Conservation (phyloP, 176 grass and related monocot species). For the Otatea glauca region DNA sequence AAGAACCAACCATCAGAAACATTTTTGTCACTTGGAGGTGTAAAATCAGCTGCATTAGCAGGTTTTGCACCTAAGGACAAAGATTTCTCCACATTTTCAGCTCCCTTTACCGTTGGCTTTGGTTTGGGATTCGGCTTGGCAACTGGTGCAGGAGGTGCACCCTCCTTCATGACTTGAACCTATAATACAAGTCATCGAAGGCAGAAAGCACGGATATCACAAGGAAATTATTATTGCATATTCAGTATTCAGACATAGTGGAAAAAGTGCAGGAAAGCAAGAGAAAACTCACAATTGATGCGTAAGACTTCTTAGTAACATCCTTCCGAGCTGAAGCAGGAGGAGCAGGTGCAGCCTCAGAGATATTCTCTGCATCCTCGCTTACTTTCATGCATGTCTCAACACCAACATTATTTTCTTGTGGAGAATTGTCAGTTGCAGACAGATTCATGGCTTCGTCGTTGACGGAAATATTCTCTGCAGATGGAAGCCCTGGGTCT, state of each 20-base stretch:
- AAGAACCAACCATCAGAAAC: slow-evolving; percentile 52
- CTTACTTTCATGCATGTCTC: not conserved
- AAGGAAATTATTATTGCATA: not conserved
- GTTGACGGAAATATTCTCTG: not conserved
- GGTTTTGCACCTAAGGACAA: slow-evolving; percentile 36
- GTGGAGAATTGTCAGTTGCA: slow-evolving; percentile 10
- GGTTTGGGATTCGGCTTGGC: slow-evolving; percentile 49
- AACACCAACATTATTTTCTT: slow-evolving; percentile 1
- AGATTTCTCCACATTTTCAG: slow-evolving; percentile 61
- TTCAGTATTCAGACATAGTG: not conserved
- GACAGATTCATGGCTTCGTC: slow-evolving; percentile 13
- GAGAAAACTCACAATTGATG: slow-evolving; percentile 70
- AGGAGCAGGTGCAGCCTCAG: slow-evolving; percentile 34
- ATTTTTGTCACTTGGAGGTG: slow-evolving; percentile 42
- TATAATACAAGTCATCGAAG: slow-evolving; percentile 21
- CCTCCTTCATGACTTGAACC: slow-evolving; percentile 59
- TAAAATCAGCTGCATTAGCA: slow-evolving; percentile 30
- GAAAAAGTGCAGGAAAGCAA: slow-evolving; percentile 17
- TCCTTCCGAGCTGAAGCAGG: slow-evolving; percentile 50
- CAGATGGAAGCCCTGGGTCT: slow-evolving; percentile 16
- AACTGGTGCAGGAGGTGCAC: slow-evolving; percentile 37
- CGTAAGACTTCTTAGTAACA: slow-evolving; percentile 75
- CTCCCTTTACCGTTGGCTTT: slow-evolving; percentile 27
- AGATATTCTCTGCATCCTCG: not conserved
- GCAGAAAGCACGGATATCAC: not conserved